phyloP scores from a whole-genome alignment of 768 basidiomycete genomes.

The Boletus pseudo-olivaceus region DNA sequence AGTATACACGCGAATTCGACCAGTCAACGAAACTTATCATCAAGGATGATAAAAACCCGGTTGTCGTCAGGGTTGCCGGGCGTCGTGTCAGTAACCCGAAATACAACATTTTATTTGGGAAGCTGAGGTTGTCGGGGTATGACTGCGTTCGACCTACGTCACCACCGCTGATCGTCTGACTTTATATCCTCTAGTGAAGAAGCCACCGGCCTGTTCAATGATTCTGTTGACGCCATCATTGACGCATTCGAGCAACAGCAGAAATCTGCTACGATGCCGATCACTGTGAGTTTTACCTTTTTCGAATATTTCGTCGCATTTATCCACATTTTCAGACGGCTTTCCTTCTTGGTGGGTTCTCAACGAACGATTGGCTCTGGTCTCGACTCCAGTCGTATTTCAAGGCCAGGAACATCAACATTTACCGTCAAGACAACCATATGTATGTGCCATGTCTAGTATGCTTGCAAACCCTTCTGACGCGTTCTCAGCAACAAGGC shows the following conservation, averaged over 20 bases:
- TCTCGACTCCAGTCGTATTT: constrained; percentile 13
- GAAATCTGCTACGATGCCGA: background rate
- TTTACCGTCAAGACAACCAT: constrained; percentile 7
- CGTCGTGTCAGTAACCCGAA: background rate
- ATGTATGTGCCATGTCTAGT: background rate
- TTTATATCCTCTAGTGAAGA: background rate
- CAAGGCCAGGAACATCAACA: background rate
- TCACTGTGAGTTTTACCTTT: background rate
- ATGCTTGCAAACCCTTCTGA: background rate
- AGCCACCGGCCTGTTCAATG: constrained; percentile 7
- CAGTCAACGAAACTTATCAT: constrained; percentile 2
- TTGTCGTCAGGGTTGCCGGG: constrained; percentile 4
- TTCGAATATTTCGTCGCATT: background rate
- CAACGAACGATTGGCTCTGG: constrained; percentile 11
- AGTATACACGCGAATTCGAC: constrained; percentile 3
- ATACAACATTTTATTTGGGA: constrained; percentile 1
- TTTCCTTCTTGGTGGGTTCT: constrained; percentile 13
- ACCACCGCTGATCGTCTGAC: background rate
- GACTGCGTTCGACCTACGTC: background rate
- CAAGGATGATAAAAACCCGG: constrained; percentile 7
- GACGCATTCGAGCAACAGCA: constrained; percentile 10
- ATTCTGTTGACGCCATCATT: constrained; percentile 8
- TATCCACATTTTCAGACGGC: background rate
- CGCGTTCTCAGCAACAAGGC: constrained; percentile 2
- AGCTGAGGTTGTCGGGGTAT: constrained; percentile 13